A percentile compares a stretch with the other conserved stretches of the same genome.
These are phyloP conservation scores for Pugionium dolabratum DNA, from an alignment of 345 rosid genomes.

Conservation along the genomic window DNA sequence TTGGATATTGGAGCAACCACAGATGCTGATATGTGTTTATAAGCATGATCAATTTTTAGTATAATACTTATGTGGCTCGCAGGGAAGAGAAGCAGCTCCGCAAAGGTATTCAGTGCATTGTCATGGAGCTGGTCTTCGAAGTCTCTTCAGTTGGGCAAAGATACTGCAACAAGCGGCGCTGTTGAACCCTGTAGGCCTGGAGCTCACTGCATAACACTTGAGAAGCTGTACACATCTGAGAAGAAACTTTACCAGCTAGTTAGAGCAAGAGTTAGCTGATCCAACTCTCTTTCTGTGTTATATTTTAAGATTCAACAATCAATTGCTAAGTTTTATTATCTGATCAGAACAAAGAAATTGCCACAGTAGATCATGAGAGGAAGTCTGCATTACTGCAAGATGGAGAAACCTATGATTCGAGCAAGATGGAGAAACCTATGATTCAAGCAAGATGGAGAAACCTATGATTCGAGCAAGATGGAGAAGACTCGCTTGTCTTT, in stretches of 20 bases:
- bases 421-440: conserved; percentile 65
- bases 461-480: conserved; percentile 49
- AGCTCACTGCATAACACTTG: conserved; percentile 80
- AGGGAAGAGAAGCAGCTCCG: conserved; percentile 82
- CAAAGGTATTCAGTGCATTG: conserved; percentile 86
- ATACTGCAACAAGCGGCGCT: conserved; percentile 43
- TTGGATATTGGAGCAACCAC: conserved; percentile 12
- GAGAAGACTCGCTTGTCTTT: conserved; percentile 64
- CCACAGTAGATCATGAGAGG: conserved; percentile 70
- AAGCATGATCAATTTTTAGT: conserved; percentile 6
- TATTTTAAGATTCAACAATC: conserved; percentile 1
- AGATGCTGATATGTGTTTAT: conserved; percentile 1
- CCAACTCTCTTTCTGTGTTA: conserved; percentile 21
- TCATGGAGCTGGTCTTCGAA: conserved; percentile 94
- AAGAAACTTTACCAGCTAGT: conserved; percentile 77
- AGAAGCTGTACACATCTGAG: conserved; percentile 73
- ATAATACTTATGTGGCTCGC: conserved; percentile 28
- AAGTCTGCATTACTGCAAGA: conserved; percentile 63
- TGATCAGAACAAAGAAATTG: conserved; percentile 73
- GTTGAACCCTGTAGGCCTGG: conserved; percentile 80
- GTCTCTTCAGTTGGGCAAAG: conserved; percentile 58
- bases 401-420: conserved; percentile 56
- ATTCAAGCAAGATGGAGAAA: conserved; percentile 65
- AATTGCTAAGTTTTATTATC: conserved; percentile 4
- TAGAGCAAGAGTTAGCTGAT: conserved; percentile 54